Conservation (phyloP, 371 early-diverging fungal genomes). For the Synchytrium microbalum region DNA sequence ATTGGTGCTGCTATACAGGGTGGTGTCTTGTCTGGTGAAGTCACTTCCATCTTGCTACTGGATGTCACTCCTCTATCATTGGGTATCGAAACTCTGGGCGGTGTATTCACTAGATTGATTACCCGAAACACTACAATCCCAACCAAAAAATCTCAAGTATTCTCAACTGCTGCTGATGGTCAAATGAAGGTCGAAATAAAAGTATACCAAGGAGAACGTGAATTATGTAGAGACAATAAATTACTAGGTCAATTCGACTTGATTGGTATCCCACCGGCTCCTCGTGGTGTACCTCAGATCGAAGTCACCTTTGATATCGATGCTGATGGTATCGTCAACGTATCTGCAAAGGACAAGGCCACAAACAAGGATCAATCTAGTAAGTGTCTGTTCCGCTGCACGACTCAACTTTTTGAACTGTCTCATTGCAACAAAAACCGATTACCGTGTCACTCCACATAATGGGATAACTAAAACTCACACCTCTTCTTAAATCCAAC, state of each 20-base stretch:
- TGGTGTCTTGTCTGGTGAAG: conserved; percentile 93
- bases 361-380: conserved; percentile 89
- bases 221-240: conserved; percentile 95
- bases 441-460: not conserved
- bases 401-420: not conserved
- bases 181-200: conserved; percentile 97
- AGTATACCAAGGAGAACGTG: conserved; percentile 99
- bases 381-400: conserved; percentile 14
- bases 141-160: conserved; percentile 97
- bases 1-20: conserved; percentile 99
- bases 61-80: conserved; percentile 98
- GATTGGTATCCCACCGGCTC: conserved; percentile 50
- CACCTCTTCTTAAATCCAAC: conserved; percentile 4
- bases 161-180: conserved; percentile 99
- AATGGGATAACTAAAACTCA: not conserved
- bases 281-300: conserved; percentile 82
- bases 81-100: conserved; percentile 95
- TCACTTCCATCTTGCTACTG: conserved; percentile 88
- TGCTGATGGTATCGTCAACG: conserved; percentile 98
- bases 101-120: conserved; percentile 96
- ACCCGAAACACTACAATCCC: conserved; percentile 98
- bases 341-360: conserved; percentile 95
- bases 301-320: conserved; percentile 98
- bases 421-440: too few species aligned
- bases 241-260: conserved; percentile 96